Conservation (phyloP, 345 rosid genomes). For the Psidium guajava region DNA sequence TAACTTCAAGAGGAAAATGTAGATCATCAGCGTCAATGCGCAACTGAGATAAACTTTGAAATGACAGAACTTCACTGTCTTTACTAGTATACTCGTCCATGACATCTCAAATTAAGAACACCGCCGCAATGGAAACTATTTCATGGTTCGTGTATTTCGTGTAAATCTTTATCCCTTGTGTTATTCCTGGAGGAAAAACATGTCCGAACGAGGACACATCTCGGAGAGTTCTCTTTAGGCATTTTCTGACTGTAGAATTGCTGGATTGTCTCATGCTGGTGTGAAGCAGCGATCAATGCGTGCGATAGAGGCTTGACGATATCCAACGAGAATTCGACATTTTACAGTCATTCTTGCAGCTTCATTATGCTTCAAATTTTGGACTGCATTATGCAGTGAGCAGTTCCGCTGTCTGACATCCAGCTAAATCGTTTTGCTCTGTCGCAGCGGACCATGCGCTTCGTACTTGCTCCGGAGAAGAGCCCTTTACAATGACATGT, state of each 20-base stretch:
- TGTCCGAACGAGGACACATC: neutral
- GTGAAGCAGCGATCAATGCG: neutral
- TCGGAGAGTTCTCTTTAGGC: neutral
- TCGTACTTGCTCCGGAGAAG: conserved; percentile 90
- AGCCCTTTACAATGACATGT: conserved; percentile 94
- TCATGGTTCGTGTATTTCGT: neutral
- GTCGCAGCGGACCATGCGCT: conserved; percentile 73
- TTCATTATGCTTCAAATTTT: neutral
- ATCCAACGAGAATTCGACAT: neutral
- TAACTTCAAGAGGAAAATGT: neutral
- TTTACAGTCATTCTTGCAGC: neutral
- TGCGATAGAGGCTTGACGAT: neutral
- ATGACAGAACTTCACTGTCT: neutral
- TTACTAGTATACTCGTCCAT: neutral
- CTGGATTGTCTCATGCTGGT: neutral
- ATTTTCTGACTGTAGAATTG: neutral
- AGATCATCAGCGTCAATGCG: neutral
- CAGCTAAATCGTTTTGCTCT: neutral
- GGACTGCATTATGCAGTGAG: neutral
- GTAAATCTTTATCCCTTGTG: neutral
- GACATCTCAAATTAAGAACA: neutral
- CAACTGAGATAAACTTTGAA: neutral
- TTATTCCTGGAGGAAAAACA: neutral
- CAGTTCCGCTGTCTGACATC: neutral
- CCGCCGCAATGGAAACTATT: neutral